Percentiles rank a stretch among this genome's conserved stretches.
These are phyloP conservation scores for Candida insectalens DNA, from an alignment of 805 yeast genomes.

Conservation along the genomic window DNA sequence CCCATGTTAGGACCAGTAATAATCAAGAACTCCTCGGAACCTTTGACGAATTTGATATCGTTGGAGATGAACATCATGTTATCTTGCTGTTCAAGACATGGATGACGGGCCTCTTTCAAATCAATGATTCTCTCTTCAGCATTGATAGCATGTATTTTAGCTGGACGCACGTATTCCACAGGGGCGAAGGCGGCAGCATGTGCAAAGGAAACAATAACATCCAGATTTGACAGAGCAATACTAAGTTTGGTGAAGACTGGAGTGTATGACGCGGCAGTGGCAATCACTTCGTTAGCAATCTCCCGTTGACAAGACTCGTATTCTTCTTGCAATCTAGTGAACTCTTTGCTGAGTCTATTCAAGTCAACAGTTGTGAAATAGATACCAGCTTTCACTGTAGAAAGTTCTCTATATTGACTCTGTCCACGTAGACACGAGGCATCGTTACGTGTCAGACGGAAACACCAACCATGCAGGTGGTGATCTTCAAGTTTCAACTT, in stretches of 20 bases:
- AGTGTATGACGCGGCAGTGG: slow-evolving; percentile 71
- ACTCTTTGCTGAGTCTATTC: slow-evolving; percentile 48
- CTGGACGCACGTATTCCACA: slow-evolving; percentile 67
- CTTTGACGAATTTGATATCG: slow-evolving; percentile 61
- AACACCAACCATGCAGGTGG: slow-evolving; percentile 86
- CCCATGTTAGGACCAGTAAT: slow-evolving; percentile 98
- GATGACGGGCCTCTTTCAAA: slow-evolving; percentile 80
- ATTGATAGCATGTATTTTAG: slow-evolving; percentile 41
- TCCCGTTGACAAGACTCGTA: slow-evolving; percentile 70
- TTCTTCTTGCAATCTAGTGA: slow-evolving; percentile 47
- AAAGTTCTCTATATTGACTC: slow-evolving; percentile 61
- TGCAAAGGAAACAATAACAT: slow-evolving; percentile 80
- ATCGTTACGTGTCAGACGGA: slow-evolving; percentile 85
- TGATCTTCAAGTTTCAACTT: slow-evolving; percentile 86
- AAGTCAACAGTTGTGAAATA: slow-evolving; percentile 72
- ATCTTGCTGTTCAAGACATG: slow-evolving; percentile 88
- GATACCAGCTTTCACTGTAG: slow-evolving; percentile 93
- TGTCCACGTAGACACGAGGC: slow-evolving; percentile 66
- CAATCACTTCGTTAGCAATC: slow-evolving; percentile 74
- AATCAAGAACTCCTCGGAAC: slow-evolving; percentile 58
- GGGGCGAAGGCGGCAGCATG: slow-evolving; percentile 79
- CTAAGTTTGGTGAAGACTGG: slow-evolving; percentile 68
- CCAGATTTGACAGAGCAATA: slow-evolving; percentile 58
- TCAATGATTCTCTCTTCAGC: slow-evolving; percentile 37
- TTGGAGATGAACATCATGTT: slow-evolving; percentile 86